Evolutionary conservation across 2,329 filamentous ascomycete species (phyloP).

Genomic region (Decorospora gaudefroyi): DNA sequence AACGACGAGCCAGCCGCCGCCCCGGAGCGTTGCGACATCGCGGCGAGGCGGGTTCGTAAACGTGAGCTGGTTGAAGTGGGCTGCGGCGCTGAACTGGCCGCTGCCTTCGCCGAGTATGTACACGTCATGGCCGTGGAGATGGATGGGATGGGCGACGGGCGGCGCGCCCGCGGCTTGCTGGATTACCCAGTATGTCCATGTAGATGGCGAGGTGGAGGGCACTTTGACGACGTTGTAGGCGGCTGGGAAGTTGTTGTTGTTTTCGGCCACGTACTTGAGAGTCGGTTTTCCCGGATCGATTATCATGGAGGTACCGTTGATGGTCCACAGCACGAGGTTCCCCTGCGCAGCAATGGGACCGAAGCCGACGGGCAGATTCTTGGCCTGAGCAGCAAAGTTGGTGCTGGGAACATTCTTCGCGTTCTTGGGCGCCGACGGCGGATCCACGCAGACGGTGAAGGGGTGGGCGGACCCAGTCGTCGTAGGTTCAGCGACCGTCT

Average conservation of each 20-base stretch:
- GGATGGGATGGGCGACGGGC: constrained; percentile 45
- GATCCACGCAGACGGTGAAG: constrained; percentile 44
- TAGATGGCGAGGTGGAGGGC: constrained; percentile 29
- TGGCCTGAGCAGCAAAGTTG: constrained; percentile 31
- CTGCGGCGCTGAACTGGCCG: constrained; percentile 19
- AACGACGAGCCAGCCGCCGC: constrained; percentile 52
- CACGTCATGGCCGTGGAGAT: constrained; percentile 38
- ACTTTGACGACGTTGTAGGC: constrained; percentile 52
- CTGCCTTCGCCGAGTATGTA: constrained; percentile 43
- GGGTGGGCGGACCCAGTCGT: constrained; percentile 29
- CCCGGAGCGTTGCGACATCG: constrained; percentile 41
- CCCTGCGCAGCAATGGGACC: constrained; percentile 36
- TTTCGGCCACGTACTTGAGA: constrained; percentile 50
- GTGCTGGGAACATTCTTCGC: constrained; percentile 41
- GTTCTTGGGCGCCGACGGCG: constrained; percentile 43
- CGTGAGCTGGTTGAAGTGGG: constrained; percentile 30
- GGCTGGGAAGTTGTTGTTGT: constrained; percentile 48
- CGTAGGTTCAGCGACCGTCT: constrained; percentile 44
- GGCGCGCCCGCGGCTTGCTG: constrained; percentile 46
- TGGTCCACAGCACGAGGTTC: constrained; percentile 40
- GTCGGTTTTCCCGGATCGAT: constrained; percentile 57
- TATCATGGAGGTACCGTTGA: constrained; percentile 54
- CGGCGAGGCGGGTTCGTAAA: constrained; percentile 45
- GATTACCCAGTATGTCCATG: constrained; percentile 56
- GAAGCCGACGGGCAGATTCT: constrained; percentile 36